A percentile compares a stretch with the other conserved stretches of the same genome.
Conservation (phyloP, 345 rosid species). For the Salix caprea region DNA sequence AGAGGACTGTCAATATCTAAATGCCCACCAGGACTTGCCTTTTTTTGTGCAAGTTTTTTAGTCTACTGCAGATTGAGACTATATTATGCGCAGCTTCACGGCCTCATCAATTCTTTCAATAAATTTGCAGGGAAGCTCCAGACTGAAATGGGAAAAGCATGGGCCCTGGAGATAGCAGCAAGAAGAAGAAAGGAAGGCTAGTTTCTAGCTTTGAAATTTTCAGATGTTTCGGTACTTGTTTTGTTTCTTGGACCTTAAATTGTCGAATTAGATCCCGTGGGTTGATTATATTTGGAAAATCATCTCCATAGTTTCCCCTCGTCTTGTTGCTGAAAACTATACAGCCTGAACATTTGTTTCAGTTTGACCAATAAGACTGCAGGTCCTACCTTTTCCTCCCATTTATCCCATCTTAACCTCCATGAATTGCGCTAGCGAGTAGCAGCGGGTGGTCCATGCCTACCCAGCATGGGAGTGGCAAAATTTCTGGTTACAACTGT, state of each 20-base stretch:
- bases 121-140: constrained; percentile 68
- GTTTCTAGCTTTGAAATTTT: neutral
- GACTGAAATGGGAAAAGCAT: constrained; percentile 82
- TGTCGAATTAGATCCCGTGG: neutral
- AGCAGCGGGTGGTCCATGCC: neutral
- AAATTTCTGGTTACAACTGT: no score
- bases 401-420: neutral
- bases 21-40: no score
- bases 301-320: neutral
- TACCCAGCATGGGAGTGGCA: neutral
- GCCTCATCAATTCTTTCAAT: no score
- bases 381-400: neutral
- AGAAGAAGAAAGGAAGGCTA: constrained; percentile 48
- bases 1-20: no score
- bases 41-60: no score
- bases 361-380: neutral
- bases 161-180: constrained; percentile 75
- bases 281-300: no score
- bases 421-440: neutral
- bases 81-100: no score
- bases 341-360: neutral
- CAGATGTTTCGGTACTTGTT: neutral
- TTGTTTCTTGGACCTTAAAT: neutral
- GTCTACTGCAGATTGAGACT: no score
- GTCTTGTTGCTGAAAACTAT: neutral